Evolutionary conservation across 768 basidiomycete species (phyloP), one percentile per base, ranked within the genome.

Genomic region (Naematelia encephala): DNA sequence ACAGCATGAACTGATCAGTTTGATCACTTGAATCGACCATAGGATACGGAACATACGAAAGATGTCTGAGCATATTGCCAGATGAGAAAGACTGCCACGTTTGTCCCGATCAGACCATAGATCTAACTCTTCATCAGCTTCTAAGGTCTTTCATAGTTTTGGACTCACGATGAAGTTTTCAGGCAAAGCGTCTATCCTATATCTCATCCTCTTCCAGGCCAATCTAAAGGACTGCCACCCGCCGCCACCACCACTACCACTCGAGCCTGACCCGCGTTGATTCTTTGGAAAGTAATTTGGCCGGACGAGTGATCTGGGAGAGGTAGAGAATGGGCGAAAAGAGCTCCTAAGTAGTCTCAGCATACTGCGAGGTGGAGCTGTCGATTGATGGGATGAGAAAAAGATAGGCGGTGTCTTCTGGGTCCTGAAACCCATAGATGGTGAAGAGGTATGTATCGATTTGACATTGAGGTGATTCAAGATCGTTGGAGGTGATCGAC

Each of bases 21-120:
- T 3, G 29, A 16, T 46, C 57, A 52, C 8, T n/a, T 30, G 22
- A 10, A 21, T 27, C 27, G 54, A 61, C 28, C 21, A 19, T 22
- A n/a, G 46, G 52, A 4, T 8, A 25, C 11, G 5, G 39, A 5
- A 28, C 45, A 16, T 4, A 60, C 48, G 43, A n/a, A 59, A 16
- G 51, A 57, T 27, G 26, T 49, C 1, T 62, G 48, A n/a, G 70
- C 75, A 53, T 77, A 77, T 61, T 75, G 72, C 75, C 75, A 77
- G 4, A 77, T 51, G 0, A 70, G 29, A 60, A 69, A 77, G 11
- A 77, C 64, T 12, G 54, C 75, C 19, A 68, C 68, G 29, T 77
- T 77, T 1, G 67, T 10, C 3, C 65, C 75, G 46, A 77, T 73
- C 43, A 77, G 23, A n/a, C 45, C 57, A 30, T 54, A 59, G 28